Evolutionary conservation across 129 eudicot genomes (phyloP).

Genomic region (Saussurea involucrata): DNA sequence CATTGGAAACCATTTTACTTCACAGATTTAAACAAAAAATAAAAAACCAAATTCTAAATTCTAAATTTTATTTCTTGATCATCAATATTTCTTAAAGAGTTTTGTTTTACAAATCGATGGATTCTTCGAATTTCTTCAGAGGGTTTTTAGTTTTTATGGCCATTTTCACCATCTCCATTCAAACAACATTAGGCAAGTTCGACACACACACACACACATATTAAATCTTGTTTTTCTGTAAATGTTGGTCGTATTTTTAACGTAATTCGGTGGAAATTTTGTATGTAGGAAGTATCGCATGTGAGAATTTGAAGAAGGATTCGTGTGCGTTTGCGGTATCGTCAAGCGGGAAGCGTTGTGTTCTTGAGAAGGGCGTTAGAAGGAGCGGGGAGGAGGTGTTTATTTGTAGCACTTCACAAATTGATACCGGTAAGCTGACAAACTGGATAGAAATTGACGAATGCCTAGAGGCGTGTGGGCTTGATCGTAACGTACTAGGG

Average conservation of each 20-base stretch:
- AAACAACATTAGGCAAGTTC: conserved; percentile 39
- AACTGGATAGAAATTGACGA: conserved; percentile 61
- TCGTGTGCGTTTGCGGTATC: conserved; percentile 80
- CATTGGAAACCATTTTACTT: conserved; percentile 4
- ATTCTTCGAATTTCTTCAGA: conserved; percentile 22
- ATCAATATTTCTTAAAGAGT: neutral
- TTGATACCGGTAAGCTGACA: conserved; percentile 56
- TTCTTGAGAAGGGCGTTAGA: conserved; percentile 63
- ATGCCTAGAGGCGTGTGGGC: conserved; percentile 71
- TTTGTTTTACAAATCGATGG: conserved; percentile 21
- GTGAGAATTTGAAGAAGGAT: conserved; percentile 69
- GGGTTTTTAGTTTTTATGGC: conserved; percentile 10
- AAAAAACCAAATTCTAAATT: neutral
- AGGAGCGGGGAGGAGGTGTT: conserved; percentile 55
- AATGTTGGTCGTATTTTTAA: neutral
- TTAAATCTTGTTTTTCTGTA: neutral
- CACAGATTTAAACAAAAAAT: neutral
- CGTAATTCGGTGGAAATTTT: neutral
- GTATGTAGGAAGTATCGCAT: conserved; percentile 47
- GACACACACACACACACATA: no score
- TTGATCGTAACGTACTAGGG: conserved; percentile 59
- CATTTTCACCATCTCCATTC: conserved; percentile 39
- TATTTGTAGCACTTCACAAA: conserved; percentile 63
- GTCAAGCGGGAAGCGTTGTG: conserved; percentile 78
- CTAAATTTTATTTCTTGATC: neutral